Base-by-base conservation (phyloP, 2,329 filamentous ascomycete genomes). In the Fusarium abutilonis region DNA sequence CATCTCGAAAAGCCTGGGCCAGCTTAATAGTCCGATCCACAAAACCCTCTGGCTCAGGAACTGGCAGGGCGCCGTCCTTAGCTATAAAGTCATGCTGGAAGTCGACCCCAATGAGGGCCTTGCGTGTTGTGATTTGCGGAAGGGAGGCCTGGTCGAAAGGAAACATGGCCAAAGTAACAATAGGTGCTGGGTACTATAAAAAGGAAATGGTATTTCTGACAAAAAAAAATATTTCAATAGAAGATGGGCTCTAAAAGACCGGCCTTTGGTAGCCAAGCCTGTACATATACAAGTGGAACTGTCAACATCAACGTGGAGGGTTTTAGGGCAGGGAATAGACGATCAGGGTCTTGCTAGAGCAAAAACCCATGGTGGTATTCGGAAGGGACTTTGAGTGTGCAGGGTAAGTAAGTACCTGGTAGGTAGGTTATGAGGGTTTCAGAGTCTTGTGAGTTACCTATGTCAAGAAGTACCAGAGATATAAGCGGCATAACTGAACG, bases 71-170 rank as follows among this genome's bases (percentile, higher is more conserved):
- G 51, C 91, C 90, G 46, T 86, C 82, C 2, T 85, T 77, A 7
- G 86, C 82, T 55, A 96, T 78, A 70, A 98, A 97, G 74, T 97
- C 94, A 69, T 96, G 92, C 72, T 98, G 95, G 32, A 96, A 85
- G 70, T 97, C 94, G 63, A 97, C 83, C 15, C 96, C 79, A 17
- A 98, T 80, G 39, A 99, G 82, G 1, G 92, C 94, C 76, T 85
- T 86, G 47, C 86, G 82, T 9, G 86, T 86, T 28, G 76, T 79
- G 48, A 89, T 75, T 44, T 83, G 77, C 10, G 86, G 86, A 17
- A 89, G 78, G 32, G 80, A 78, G 41, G 82, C 74, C 35, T 80
- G 76, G 67, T 87, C 83, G 72, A 88, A 86, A 60, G 82, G 73
- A 70, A 88, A 85, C 78, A 86, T 85, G 58, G 51, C 65, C 62